Percentiles rank a stretch among this genome's conserved stretches.
These are phyloP conservation scores for Penicillium sp. DNA, from an alignment of 2,329 filamentous ascomycete species.

Conservation along the genomic window DNA sequence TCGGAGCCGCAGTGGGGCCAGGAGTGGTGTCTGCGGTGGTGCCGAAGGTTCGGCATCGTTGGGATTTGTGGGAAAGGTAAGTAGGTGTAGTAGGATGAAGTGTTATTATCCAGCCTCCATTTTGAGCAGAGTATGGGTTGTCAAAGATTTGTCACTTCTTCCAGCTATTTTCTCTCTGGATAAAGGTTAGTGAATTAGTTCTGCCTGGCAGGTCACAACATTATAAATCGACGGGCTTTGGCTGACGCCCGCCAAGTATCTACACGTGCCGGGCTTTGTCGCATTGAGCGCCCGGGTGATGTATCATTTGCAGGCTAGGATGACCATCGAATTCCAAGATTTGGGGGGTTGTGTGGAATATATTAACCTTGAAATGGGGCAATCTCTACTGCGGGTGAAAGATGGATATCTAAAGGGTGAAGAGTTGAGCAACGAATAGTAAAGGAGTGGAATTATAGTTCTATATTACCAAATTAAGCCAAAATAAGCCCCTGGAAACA, in stretches of 20 bases:
- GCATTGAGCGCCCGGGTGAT: slow-evolving; percentile 15
- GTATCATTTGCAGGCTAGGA: slow-evolving; percentile 12
- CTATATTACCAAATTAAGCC: background rate
- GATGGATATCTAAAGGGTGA: background rate
- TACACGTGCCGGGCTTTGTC: background rate
- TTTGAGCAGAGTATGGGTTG: background rate
- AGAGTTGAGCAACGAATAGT: background rate
- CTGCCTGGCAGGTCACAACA: slow-evolving; percentile 4
- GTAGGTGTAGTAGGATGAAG: background rate
- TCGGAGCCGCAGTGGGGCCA: slow-evolving; percentile 37
- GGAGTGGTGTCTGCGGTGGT: slow-evolving; percentile 37
- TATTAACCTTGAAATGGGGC: background rate
- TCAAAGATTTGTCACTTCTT: background rate
- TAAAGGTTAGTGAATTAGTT: background rate
- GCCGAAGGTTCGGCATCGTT: slow-evolving; percentile 28
- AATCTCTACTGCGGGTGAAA: background rate
- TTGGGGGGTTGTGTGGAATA: background rate
- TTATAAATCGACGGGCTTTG: slow-evolving; percentile 14
- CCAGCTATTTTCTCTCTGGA: background rate
- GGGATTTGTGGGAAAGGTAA: background rate
- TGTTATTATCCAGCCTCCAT: slow-evolving; percentile 4
- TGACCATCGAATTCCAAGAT: slow-evolving; percentile 10
- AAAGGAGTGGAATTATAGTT: background rate
- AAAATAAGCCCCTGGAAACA: no score
- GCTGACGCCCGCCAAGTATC: background rate